Evolutionary conservation across 2,329 filamentous ascomycete genomes (phyloP).

Genomic region (Pseudocercospora crystallina): DNA sequence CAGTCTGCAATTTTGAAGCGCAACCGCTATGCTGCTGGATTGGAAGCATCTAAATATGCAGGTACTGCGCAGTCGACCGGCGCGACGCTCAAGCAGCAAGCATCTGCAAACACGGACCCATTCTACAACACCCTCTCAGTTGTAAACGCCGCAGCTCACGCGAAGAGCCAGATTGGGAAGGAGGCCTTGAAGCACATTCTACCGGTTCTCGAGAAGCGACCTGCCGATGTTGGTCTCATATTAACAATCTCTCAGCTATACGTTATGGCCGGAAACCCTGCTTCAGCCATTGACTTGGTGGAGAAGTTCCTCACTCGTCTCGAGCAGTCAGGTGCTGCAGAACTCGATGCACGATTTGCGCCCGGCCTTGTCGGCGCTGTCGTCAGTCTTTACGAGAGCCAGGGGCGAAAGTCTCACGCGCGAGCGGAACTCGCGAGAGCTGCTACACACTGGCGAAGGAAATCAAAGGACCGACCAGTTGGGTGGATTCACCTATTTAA

Average conservation of each 20-base stretch:
- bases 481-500: constrained; percentile 66
- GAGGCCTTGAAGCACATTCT: constrained; percentile 69
- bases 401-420: constrained; percentile 71
- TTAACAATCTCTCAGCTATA: constrained; percentile 82
- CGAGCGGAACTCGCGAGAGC: constrained; percentile 75
- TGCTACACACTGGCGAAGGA: constrained; percentile 74
- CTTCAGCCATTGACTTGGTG: constrained; percentile 71
- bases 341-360: constrained; percentile 72
- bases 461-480: constrained; percentile 47
- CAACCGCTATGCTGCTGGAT: constrained; percentile 64
- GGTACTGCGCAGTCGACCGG: constrained; percentile 61
- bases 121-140: constrained; percentile 58
- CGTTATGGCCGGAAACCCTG: constrained; percentile 67
- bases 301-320: constrained; percentile 73
- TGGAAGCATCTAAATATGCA: constrained; percentile 66
- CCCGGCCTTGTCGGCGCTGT: constrained; percentile 81
- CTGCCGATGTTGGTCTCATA: constrained; percentile 76
- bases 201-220: constrained; percentile 68
- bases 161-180: constrained; percentile 63
- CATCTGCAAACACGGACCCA: constrained; percentile 41
- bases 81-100: constrained; percentile 49
- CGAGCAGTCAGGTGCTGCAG: constrained; percentile 60
- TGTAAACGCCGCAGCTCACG: constrained; percentile 72
- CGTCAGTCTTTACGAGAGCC: constrained; percentile 73
- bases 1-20: constrained; percentile 62